Conservation (phyloP, 371 early-diverging fungal species). For the Blyttiomyces sp. region DNA sequence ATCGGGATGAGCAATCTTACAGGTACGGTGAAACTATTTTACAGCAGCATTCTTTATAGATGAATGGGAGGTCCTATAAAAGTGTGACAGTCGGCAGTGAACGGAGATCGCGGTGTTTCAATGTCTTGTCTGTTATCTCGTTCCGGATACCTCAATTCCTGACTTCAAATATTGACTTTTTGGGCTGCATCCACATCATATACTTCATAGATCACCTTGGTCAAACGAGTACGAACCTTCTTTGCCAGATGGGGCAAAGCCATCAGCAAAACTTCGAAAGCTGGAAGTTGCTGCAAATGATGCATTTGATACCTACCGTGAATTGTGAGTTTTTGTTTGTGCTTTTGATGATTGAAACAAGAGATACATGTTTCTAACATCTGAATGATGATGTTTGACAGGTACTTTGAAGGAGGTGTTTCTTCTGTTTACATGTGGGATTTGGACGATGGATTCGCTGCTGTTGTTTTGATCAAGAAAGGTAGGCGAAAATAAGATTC, state of each 20-base stretch:
- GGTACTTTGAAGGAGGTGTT: constrained; percentile 92
- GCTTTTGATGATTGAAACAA: constrained; percentile 2
- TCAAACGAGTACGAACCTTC: constrained; percentile 91
- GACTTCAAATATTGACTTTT: too few relatives aligned
- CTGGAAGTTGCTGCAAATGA: constrained; percentile 91
- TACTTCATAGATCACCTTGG: constrained; percentile 87
- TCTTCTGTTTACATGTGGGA: constrained; percentile 96
- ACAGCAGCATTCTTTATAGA: too few relatives aligned
- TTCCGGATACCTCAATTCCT: too few relatives aligned
- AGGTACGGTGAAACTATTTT: too few relatives aligned
- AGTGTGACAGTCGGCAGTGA: too few relatives aligned
- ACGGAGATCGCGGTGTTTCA: too few relatives aligned
- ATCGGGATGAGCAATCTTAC: constrained; percentile 93
- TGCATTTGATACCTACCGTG: constrained; percentile 93
- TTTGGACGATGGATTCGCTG: constrained; percentile 88
- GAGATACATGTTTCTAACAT: too few relatives aligned
- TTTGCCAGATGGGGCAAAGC: constrained; percentile 72
- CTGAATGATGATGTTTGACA: constrained; percentile 15
- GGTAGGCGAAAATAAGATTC: too few relatives aligned
- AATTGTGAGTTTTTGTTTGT: constrained; percentile 56
- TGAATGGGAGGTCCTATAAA: too few relatives aligned
- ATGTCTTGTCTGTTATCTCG: too few relatives aligned
- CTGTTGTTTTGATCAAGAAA: constrained; percentile 93
- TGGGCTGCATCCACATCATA: too few relatives aligned
- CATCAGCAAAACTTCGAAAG: constrained; percentile 77